Conservation (phyloP, 1,139 yeast species). For the Diutina ranongensis region DNA sequence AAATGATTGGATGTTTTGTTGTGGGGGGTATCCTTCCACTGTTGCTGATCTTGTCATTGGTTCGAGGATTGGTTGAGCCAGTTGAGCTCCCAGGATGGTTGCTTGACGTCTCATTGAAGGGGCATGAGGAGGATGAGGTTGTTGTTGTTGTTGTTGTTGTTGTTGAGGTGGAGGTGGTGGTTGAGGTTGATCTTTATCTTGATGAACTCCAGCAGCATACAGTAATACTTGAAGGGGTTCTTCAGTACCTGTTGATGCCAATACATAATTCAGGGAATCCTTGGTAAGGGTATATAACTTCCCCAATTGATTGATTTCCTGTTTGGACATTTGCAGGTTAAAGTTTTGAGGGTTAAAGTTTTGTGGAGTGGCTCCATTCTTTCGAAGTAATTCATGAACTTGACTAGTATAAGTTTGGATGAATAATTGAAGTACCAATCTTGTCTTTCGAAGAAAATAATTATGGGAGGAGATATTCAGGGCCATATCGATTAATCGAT, state of each 20-base stretch:
- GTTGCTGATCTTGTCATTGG: background rate
- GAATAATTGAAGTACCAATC: slow-evolving; percentile 44
- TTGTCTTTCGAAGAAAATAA: slow-evolving; percentile 38
- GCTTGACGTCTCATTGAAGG: background rate
- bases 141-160: background rate
- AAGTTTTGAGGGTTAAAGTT: slow-evolving; percentile 11
- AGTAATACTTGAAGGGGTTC: background rate
- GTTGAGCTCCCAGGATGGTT: background rate
- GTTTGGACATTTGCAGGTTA: background rate
- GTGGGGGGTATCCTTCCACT: background rate
- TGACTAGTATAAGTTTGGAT: slow-evolving; percentile 51
- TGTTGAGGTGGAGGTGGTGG: background rate
- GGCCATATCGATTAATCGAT: slow-evolving; percentile 27
- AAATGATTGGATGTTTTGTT: too few species aligned
- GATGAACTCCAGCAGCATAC: slow-evolving; percentile 1
- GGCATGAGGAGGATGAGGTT: background rate
- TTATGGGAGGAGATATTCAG: slow-evolving; percentile 32
- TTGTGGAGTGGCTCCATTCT: slow-evolving; percentile 18
- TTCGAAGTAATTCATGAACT: slow-evolving; percentile 24
- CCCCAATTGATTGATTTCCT: background rate
- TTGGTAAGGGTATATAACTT: background rate
- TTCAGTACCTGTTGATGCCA: background rate
- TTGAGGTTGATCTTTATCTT: background rate
- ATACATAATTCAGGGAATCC: background rate
- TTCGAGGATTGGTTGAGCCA: background rate